Evolutionary conservation across 345 rosid genomes (phyloP).

Genomic region (Linum lewisii): DNA sequence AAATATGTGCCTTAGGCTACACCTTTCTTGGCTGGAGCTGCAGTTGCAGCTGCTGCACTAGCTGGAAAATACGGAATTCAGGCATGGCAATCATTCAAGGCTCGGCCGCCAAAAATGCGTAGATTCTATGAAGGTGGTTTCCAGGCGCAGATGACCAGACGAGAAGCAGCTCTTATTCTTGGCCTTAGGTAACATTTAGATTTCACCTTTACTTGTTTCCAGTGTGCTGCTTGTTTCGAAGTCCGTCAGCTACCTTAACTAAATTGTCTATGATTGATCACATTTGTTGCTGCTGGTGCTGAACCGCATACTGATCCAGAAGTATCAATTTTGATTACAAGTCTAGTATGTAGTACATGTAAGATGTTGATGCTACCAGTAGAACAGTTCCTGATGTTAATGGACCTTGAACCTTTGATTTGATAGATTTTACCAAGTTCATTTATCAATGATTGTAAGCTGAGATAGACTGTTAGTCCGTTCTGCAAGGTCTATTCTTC

Average conservation of each 20-base stretch:
- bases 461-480: not conserved
- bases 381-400: not conserved
- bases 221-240: not conserved
- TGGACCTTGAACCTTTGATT: not conserved
- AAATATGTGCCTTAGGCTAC: constrained; percentile 24
- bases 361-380: not conserved
- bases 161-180: constrained; percentile 41
- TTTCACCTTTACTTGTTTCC: not conserved
- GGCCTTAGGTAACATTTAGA: constrained; percentile 26
- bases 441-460: too few species aligned
- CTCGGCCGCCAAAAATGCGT: constrained; percentile 30
- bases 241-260: not conserved
- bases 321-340: too few species aligned
- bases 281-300: too few species aligned
- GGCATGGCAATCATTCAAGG: constrained; percentile 53
- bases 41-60: constrained; percentile 54
- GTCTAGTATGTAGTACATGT: not conserved
- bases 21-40: constrained; percentile 40
- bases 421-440: not conserved
- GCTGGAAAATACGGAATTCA: constrained; percentile 50
- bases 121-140: constrained; percentile 40
- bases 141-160: constrained; percentile 28
- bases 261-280: too few species aligned
- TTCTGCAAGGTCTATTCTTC: not conserved
- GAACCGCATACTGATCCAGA: too few species aligned